phyloP scores from a whole-genome alignment of 2,329 filamentous ascomycete species.

The Fusarium scirpi region DNA sequence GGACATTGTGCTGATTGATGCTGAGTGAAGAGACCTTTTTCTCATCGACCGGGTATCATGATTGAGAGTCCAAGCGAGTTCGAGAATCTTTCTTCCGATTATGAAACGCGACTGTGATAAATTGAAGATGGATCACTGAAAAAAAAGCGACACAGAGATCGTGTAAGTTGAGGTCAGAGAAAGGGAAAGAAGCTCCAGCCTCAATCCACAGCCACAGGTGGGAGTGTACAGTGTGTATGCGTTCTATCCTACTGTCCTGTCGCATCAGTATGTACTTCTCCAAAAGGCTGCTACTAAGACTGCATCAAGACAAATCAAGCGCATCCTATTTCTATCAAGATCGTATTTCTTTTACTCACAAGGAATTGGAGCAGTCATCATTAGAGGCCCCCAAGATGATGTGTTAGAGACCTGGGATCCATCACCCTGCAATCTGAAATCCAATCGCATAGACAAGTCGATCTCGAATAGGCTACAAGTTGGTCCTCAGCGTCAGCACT shows the following conservation, averaged over 20 bases:
- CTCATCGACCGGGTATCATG: slow-evolving; percentile 20
- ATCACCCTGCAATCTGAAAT: background rate
- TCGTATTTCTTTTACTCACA: background rate
- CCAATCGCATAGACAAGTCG: background rate
- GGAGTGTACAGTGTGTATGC: background rate
- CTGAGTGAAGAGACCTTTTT: slow-evolving; percentile 1
- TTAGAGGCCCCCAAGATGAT: background rate
- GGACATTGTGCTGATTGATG: slow-evolving; percentile 45
- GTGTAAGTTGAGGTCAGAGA: slow-evolving; percentile 19
- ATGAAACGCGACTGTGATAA: background rate
- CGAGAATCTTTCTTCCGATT: background rate
- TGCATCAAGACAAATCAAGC: background rate
- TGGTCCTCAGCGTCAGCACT: slow-evolving; percentile 9
- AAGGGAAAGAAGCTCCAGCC: slow-evolving; percentile 7
- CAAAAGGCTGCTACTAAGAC: background rate
- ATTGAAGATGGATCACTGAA: background rate
- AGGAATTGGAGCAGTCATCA: background rate
- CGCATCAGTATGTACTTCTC: background rate
- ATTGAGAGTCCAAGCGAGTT: background rate
- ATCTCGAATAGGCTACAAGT: background rate
- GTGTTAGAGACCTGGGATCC: background rate
- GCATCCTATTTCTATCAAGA: background rate
- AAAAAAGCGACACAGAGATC: background rate
- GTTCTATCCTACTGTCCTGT: rapidly evolving
- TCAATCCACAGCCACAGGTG: slow-evolving; percentile 20